Evolutionary conservation across 2,329 filamentous ascomycete genomes (phyloP).

Genomic region (Colletotrichum higginsianum): DNA sequence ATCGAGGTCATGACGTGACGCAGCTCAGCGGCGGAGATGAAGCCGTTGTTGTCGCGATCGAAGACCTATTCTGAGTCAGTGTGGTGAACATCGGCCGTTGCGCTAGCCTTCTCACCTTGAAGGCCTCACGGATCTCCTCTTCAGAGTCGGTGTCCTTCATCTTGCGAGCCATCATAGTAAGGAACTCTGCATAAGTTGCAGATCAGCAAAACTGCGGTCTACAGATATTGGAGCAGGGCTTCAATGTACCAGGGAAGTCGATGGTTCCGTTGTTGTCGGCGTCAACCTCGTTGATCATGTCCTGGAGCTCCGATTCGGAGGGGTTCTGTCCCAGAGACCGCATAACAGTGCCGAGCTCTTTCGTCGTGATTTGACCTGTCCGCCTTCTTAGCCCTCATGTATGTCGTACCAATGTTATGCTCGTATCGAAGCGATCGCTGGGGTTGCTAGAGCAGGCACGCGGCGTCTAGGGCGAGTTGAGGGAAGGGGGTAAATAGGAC

Average conservation of each 20-base stretch:
- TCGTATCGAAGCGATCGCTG: conserved; percentile 23
- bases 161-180: conserved; percentile 95
- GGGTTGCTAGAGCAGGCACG: conserved; percentile 17
- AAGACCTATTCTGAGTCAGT: conserved; percentile 70
- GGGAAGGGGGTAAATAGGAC: conserved; percentile 17
- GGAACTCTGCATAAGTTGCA: conserved; percentile 76
- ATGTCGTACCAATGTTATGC: neutral
- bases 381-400: conserved; percentile 45
- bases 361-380: conserved; percentile 90
- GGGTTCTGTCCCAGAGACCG: conserved; percentile 91
- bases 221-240: too few relatives aligned
- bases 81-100: neutral
- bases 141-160: conserved; percentile 96
- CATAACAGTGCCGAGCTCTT: conserved; percentile 92
- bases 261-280: conserved; percentile 95
- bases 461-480: conserved; percentile 14
- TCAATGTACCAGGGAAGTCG: conserved; percentile 83
- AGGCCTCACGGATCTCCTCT: conserved; percentile 90
- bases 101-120: conserved; percentile 73
- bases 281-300: conserved; percentile 96
- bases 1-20: conserved; percentile 95
- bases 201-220: conserved; percentile 46
- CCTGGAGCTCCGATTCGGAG: conserved; percentile 90
- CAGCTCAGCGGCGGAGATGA: conserved; percentile 90
- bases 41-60: conserved; percentile 92